phyloP scores from a whole-genome alignment of 768 basidiomycete species.

The Clavulina sp. region DNA sequence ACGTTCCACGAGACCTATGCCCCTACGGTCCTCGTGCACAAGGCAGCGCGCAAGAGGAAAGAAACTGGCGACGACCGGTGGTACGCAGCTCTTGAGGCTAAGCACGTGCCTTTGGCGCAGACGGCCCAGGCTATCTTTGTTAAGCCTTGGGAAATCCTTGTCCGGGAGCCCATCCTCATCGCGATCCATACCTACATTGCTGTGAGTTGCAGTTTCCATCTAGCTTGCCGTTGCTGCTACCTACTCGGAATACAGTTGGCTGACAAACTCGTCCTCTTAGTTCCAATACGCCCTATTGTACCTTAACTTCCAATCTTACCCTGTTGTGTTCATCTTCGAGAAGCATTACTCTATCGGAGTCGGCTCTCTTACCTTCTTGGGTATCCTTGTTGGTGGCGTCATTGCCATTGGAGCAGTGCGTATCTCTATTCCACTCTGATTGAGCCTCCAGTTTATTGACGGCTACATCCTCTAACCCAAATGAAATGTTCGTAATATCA shows the following conservation, averaged over 20 bases:
- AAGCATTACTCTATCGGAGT: conserved; percentile 17
- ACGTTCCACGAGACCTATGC: too few species aligned
- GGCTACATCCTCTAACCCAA: background rate
- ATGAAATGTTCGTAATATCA: too few species aligned
- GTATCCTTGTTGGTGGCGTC: conserved; percentile 11
- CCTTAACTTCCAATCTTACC: conserved; percentile 19
- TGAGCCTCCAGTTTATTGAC: background rate
- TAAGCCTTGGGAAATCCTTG: conserved; percentile 9
- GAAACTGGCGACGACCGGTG: conserved; percentile 8
- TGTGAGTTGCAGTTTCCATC: background rate
- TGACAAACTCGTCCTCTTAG: conserved; percentile 14
- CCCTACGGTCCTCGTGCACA: background rate
- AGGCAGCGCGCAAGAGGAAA: conserved; percentile 6
- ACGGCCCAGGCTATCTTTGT: conserved; percentile 3
- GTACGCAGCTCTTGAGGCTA: conserved; percentile 7
- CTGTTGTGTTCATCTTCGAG: conserved; percentile 15
- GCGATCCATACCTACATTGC: conserved; percentile 9
- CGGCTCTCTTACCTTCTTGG: conserved; percentile 15
- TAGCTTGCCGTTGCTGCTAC: background rate
- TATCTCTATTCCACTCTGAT: background rate
- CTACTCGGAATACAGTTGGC: background rate
- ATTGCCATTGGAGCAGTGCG: conserved; percentile 3
- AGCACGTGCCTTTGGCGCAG: background rate
- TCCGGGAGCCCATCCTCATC: conserved; percentile 10
- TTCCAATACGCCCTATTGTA: conserved; percentile 16